Percentiles rank a stretch among this genome's conserved stretches.
These are phyloP conservation scores for Cutaneotrichosporon cutaneum DNA, from an alignment of 1,284 basidiomycete genomes.

Conservation along the genomic window DNA sequence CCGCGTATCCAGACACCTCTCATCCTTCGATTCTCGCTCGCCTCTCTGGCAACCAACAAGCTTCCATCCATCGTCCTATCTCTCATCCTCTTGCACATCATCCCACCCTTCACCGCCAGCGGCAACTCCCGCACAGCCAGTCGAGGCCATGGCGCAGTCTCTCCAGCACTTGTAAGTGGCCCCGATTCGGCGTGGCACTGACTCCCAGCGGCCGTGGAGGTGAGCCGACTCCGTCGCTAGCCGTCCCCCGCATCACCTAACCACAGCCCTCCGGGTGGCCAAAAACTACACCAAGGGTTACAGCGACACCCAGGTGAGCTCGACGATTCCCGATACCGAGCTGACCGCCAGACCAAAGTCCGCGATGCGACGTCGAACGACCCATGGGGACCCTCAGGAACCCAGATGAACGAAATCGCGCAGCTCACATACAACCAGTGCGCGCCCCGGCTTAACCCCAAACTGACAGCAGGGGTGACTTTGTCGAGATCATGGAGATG, in stretches of 20 bases:
- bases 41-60: not conserved
- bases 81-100: not conserved
- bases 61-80: not conserved
- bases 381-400: conserved; percentile 96
- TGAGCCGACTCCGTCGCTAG: conserved; percentile 23
- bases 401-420: conserved; percentile 98
- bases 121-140: not conserved
- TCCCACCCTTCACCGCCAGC: not conserved
- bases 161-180: conserved; percentile 51
- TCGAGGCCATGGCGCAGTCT: conserved; percentile 38
- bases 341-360: conserved; percentile 74
- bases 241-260: not conserved
- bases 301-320: conserved; percentile 63
- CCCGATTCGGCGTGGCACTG: not conserved
- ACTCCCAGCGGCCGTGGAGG: conserved; percentile 49
- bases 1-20: too few relatives aligned
- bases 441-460: conserved; percentile 37
- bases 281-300: conserved; percentile 96
- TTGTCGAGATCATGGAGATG: conserved; percentile 99
- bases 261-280: conserved; percentile 70
- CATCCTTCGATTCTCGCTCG: too few relatives aligned
- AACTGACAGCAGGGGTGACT: conserved; percentile 70
- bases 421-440: conserved; percentile 98
- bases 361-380: conserved; percentile 99
- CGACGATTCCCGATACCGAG: not conserved